Percentiles rank a stretch among this genome's conserved stretches.
phyloP scores from a whole-genome alignment of 306 rosid species.

The Prunus kanzakura region DNA sequence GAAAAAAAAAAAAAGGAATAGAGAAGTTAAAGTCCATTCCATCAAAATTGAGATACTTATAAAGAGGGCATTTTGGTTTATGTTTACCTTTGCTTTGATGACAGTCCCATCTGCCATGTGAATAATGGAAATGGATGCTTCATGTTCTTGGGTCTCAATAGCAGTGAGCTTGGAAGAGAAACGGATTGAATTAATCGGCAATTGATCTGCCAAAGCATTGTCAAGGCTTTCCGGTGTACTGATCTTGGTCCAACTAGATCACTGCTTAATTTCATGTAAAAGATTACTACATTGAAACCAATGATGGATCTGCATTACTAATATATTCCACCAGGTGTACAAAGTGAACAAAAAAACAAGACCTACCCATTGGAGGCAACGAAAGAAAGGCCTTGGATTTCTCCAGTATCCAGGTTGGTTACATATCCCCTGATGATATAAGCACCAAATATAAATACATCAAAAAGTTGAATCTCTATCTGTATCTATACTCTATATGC shows the following conservation, averaged over 20 bases:
- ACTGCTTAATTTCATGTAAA: background rate
- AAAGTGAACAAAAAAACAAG: background rate
- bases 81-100: slow-evolving; percentile 21
- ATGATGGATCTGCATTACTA: background rate
- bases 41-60: background rate
- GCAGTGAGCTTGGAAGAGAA: slow-evolving; percentile 14
- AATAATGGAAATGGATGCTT: slow-evolving; percentile 11
- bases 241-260: background rate
- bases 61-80: background rate
- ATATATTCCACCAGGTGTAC: background rate
- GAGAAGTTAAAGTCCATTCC: background rate
- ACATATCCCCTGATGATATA: background rate
- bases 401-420: slow-evolving; percentile 4
- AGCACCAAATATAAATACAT: background rate
- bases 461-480: too few species aligned
- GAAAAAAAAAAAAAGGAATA: background rate
- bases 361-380: background rate
- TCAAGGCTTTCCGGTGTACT: slow-evolving; percentile 14
- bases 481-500: too few species aligned
- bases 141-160: background rate
- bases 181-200: slow-evolving; percentile 11
- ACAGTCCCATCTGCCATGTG: slow-evolving; percentile 14
- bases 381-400: background rate
- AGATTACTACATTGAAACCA: background rate
- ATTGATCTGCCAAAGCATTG: slow-evolving; percentile 17